Evolutionary conservation across 805 yeast genomes (phyloP), one percentile per base, ranked within the genome.

Genomic region (Yamadazyma sp.): DNA sequence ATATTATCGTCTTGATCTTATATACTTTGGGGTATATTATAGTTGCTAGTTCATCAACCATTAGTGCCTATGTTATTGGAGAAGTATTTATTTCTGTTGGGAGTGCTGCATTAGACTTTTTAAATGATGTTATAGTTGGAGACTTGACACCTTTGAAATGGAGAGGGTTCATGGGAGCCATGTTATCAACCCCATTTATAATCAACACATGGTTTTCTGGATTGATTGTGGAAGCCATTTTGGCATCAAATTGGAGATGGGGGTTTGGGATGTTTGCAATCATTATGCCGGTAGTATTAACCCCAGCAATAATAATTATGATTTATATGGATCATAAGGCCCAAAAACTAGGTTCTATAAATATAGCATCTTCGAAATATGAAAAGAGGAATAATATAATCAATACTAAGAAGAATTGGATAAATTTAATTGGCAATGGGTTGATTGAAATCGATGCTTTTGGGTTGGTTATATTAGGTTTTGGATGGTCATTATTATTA

Each of bases 261-360:
- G 79, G 76, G 18, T 71, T 65, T 45, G 76, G 75, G 33, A 60
- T 70, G 53, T 73, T 73, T 56, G 63, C 70, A 15, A 60, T 73
- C 27, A 60, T 73, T 18, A 55, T 63, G 42, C 76, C 76, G 3
- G 60, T 59, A 17, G 64, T 60, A 13, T 33, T 57, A n/a, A 26
- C 44, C 12, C 71, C 71, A 19, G 59, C 60, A 15, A 49, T 62
- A 13, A 26, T 38, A 4, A 39, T 61, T 24, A 55, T 67, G 58
- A 41, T 50, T 12, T 58, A 50, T 36, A 44, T 57, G 42, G 69
- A 64, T 27, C 49, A 46, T 25, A 47, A 52, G 28, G 66, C 66
- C 12, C 45, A 55, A 26, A 50, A 45, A 21, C 15, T 44, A 18
- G 48, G 48, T 12, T 15, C 37, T 20, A 33, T 26, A 9, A 20